These are phyloP conservation scores for Schoenoplectus triqueter DNA, from an alignment of 202 grass and related monocot genomes.

Conservation along the genomic window DNA sequence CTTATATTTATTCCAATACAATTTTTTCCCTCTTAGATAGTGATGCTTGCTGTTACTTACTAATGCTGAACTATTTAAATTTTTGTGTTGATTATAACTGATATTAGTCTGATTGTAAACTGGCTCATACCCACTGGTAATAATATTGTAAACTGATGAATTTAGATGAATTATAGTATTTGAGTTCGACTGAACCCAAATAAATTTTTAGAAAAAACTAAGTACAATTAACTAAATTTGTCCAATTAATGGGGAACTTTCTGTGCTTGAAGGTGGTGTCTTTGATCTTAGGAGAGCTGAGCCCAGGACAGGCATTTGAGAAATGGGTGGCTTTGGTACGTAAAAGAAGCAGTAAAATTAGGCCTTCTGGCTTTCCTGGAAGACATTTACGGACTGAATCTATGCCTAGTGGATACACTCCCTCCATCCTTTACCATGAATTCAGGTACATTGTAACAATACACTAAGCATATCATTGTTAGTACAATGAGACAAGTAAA, in stretches of 20 bases:
- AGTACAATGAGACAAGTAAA: slow-evolving; percentile 21
- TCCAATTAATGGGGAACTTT: neutral
- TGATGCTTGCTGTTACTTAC: neutral
- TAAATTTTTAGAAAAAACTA: neutral
- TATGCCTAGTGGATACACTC: slow-evolving; percentile 69
- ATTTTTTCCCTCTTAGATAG: neutral
- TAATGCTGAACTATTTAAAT: slow-evolving; percentile 3
- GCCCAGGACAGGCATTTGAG: slow-evolving; percentile 65
- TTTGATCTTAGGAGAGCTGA: slow-evolving; percentile 65
- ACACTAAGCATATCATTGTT: slow-evolving; percentile 16
- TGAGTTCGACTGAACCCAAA: neutral
- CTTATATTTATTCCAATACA: neutral
- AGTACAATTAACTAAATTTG: neutral
- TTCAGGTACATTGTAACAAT: slow-evolving; percentile 48
- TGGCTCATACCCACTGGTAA: neutral
- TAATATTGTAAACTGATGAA: neutral
- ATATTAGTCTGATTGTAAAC: neutral
- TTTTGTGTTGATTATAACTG: neutral
- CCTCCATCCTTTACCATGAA: slow-evolving; percentile 46
- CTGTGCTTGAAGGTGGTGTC: slow-evolving; percentile 71
- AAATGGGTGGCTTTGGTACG: slow-evolving; percentile 88
- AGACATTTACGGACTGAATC: slow-evolving; percentile 61
- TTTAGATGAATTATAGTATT: neutral
- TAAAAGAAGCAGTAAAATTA: slow-evolving; percentile 64
- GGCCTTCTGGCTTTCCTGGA: slow-evolving; percentile 73